A percentile compares a stretch with the other conserved stretches of the same genome.
These are phyloP conservation scores for Flagelloscypha sp. DNA, from an alignment of 768 basidiomycete genomes.

Conservation along the genomic window DNA sequence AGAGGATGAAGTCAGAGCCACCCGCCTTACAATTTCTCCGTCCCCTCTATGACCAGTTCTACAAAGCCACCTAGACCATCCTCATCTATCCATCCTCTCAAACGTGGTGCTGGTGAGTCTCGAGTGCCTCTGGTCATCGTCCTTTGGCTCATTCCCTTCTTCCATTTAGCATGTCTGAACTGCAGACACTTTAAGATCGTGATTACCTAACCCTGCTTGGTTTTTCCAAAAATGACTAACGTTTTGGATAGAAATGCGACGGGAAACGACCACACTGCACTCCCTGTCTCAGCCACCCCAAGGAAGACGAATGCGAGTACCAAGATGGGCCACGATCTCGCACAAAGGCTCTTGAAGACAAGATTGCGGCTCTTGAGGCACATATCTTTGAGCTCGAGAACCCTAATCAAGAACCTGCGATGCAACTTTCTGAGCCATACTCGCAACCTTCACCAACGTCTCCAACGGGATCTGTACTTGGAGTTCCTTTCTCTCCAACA, in stretches of 20 bases:
- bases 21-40: no score
- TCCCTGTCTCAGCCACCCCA: constrained; percentile 28
- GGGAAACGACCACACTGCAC: constrained; percentile 32
- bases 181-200: no score
- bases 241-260: constrained; percentile 43
- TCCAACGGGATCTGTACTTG: constrained; percentile 1
- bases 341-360: constrained; percentile 32
- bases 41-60: no score
- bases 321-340: constrained; percentile 27
- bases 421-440: constrained; percentile 14
- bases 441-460: constrained; percentile 1
- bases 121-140: no score
- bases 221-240: no score
- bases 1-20: no score
- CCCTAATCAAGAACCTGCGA: constrained; percentile 15
- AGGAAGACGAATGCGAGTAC: constrained; percentile 39
- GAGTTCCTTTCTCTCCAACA: constrained; percentile 1
- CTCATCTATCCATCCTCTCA: no score
- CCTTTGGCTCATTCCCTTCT: no score
- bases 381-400: constrained; percentile 31
- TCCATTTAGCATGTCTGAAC: no score
- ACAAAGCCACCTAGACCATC: no score
- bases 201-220: no score
- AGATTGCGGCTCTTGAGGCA: constrained; percentile 28
- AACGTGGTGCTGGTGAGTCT: no score